phyloP scores from a whole-genome alignment of 495 filamentous ascomycete species.

The Rhizodiscina lignyota region DNA sequence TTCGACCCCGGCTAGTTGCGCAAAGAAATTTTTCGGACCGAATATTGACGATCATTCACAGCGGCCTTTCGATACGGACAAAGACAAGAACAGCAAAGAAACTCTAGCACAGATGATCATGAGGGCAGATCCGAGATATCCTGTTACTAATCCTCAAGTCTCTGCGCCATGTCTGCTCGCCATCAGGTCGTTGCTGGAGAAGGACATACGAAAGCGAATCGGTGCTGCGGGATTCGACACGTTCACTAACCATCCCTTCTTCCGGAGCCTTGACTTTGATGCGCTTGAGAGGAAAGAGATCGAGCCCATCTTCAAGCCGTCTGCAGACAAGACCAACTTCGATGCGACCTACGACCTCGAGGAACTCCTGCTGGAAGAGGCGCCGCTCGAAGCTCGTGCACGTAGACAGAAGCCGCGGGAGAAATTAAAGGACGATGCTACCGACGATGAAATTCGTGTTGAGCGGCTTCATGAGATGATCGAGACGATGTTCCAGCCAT shows the following conservation, averaged over 20 bases:
- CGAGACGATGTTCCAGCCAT: conserved; percentile 85
- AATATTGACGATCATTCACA: conserved; percentile 11
- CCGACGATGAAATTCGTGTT: conserved; percentile 84
- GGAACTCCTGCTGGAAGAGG: conserved; percentile 86
- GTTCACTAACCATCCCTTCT: conserved; percentile 80
- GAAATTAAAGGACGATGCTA: conserved; percentile 80
- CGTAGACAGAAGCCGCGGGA: conserved; percentile 87
- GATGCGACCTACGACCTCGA: conserved; percentile 97
- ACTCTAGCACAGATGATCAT: conserved; percentile 65
- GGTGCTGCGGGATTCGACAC: conserved; percentile 62
- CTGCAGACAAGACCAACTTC: conserved; percentile 96
- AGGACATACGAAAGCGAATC: conserved; percentile 62
- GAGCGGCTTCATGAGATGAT: conserved; percentile 91
- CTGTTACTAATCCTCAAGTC: conserved; percentile 76
- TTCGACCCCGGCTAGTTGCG: too few relatives aligned
- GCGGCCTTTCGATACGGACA: conserved; percentile 87
- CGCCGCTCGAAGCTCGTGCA: conserved; percentile 81
- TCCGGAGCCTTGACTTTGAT: conserved; percentile 68
- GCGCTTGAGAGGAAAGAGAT: conserved; percentile 78
- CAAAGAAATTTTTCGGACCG: too few relatives aligned
- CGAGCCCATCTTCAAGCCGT: conserved; percentile 79
- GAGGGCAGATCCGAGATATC: conserved; percentile 70
- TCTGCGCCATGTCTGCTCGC: conserved; percentile 73
- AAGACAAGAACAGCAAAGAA: conserved; percentile 70
- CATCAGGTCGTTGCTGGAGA: conserved; percentile 64